Conservation (phyloP, 2,329 filamentous ascomycete genomes). For the Chaetoscypha palmicola region DNA sequence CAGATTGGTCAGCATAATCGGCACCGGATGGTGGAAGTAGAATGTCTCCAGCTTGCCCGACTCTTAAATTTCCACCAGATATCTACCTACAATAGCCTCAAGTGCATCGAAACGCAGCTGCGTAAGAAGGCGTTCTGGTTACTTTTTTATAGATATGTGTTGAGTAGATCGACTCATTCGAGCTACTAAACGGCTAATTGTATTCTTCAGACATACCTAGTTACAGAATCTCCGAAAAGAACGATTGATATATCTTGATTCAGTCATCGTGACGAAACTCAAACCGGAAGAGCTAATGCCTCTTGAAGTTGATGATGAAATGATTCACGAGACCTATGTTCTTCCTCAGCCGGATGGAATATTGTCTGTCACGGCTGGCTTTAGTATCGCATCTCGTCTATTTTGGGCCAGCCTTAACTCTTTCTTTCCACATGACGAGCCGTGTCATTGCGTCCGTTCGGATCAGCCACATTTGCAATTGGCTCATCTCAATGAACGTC, state of each 20-base stretch:
- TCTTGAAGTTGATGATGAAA: conserved; percentile 30
- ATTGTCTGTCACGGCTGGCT: conserved; percentile 26
- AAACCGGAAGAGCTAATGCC: conserved; percentile 31
- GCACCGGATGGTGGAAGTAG: conserved; percentile 33
- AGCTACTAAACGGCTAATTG: neutral
- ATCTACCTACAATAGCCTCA: conserved; percentile 29
- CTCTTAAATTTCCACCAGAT: conserved; percentile 31
- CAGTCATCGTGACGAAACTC: conserved; percentile 26
- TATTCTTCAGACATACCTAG: conserved; percentile 14
- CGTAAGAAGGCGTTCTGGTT: conserved; percentile 35
- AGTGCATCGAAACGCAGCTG: conserved; percentile 32
- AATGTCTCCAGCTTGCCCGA: conserved; percentile 32
- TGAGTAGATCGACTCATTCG: neutral
- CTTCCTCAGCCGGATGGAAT: conserved; percentile 17
- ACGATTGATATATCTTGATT: conserved; percentile 28
- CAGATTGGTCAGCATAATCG: conserved; percentile 33
- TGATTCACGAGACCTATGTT: conserved; percentile 14
- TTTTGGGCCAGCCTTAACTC: conserved; percentile 21
- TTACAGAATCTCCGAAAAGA: conserved; percentile 23
- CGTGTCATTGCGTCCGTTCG: neutral
- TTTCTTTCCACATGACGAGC: conserved; percentile 5
- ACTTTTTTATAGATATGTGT: conserved; percentile 30
- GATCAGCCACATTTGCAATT: conserved; percentile 11
- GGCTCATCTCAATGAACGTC: conserved; percentile 22
- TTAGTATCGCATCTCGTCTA: conserved; percentile 28